phyloP scores from a whole-genome alignment of 768 basidiomycete genomes.

The Coprinopsis cinerea region DNA sequence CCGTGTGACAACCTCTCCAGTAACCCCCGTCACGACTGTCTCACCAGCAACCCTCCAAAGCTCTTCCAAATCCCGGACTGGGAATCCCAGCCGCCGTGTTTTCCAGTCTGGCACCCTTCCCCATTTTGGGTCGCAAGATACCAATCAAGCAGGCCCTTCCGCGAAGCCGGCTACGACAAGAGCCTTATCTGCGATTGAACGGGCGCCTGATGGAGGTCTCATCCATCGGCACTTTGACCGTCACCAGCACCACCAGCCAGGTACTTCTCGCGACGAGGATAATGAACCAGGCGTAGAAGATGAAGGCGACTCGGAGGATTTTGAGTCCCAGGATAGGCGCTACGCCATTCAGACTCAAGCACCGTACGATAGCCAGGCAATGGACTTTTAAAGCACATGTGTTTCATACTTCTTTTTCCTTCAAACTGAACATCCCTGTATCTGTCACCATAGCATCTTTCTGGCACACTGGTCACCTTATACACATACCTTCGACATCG shows the following conservation, averaged over 20 bases:
- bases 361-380: conserved; percentile 41
- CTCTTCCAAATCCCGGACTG: background rate
- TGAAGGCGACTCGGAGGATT: background rate
- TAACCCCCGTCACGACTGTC: background rate
- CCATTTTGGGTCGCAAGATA: background rate
- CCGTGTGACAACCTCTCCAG: background rate
- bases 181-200: background rate
- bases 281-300: background rate
- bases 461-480: no score
- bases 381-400: background rate
- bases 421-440: background rate
- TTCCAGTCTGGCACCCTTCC: conserved; percentile 2
- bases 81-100: background rate
- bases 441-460: no score
- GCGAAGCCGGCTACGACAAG: background rate
- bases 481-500: no score
- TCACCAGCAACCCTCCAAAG: background rate
- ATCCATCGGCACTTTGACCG: background rate
- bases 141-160: background rate
- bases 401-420: background rate
- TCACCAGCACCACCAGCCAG: background rate
- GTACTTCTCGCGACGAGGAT: background rate
- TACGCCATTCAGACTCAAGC: conserved; percentile 47
- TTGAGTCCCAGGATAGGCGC: conserved; percentile 26
- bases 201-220: background rate